Evolutionary conservation across 2,329 filamentous ascomycete genomes (phyloP), one percentile per base, ranked within the genome.

Genomic region (Fusarium tanahbumbuense): DNA sequence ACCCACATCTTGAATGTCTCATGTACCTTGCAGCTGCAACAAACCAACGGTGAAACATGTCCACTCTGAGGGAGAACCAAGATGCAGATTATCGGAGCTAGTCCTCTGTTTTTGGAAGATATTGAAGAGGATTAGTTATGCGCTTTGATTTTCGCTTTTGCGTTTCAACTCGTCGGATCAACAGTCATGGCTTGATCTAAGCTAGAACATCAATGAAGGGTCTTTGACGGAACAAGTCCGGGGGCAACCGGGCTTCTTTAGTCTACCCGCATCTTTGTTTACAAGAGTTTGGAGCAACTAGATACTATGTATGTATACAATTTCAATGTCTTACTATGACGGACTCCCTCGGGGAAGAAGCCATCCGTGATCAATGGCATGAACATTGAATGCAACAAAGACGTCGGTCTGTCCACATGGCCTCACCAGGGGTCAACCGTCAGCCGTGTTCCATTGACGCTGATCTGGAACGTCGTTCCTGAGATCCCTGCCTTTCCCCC

Each of bases 391-490:
- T 41, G 44, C n/a, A 45, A 60, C 41, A 41, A 57, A 53, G 41
- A 48, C 37, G 22, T 42, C 48, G 61, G 61, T 45, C n/a, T 56
- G 41, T 41, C 65, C 70, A 73, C 71, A 73, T 73, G 65, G 71
- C 53, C 48, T 56, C 42, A 40, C 62, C 67, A 73, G 56, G 68
- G 68, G 68, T 52, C 40, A 52, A 56, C 61, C 40, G 57, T 71
- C 57, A 37, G 52, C 47, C 56, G 54, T 73, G 58, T 28, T 61
- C 65, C 59, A 63, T 68, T 59, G 30, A 54, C 48, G 68, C 60
- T 65, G 67, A 70, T 74, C 61, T 59, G 68, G 59, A 64, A 58
- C 56, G 34, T 28, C 57, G 30, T 59, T 58, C 58, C 60, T 46
- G 28, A 27, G 20, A 69, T 52, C 67, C 70, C 70, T 64, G 56